Conservation (phyloP, 2,329 filamentous ascomycete species). For the Fusarium nisikadoi region DNA sequence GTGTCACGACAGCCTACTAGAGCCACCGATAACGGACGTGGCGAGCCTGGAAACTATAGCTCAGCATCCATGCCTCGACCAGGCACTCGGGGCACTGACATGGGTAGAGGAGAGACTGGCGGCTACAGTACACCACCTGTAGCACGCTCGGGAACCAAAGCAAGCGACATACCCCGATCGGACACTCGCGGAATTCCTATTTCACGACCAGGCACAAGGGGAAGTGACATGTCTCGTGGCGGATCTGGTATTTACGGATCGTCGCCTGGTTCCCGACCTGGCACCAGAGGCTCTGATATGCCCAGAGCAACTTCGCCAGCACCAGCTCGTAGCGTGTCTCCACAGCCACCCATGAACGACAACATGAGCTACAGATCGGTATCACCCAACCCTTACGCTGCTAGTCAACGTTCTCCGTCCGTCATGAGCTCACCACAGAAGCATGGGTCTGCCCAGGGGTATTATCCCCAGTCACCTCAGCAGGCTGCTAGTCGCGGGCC, state of each 20-base stretch:
- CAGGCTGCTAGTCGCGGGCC: slow-evolving; percentile 57
- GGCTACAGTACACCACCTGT: slow-evolving; percentile 38
- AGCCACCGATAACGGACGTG: slow-evolving; percentile 23
- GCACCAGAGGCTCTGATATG: slow-evolving; percentile 68
- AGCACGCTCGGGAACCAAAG: slow-evolving; percentile 38
- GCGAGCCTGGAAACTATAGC: slow-evolving; percentile 46
- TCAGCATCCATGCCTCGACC: slow-evolving; percentile 40
- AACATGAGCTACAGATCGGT: slow-evolving; percentile 58
- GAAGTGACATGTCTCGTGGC: slow-evolving; percentile 47
- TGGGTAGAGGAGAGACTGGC: slow-evolving; percentile 43
- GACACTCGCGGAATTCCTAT: slow-evolving; percentile 48
- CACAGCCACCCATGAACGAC: slow-evolving; percentile 66
- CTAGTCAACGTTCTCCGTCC: slow-evolving; percentile 50
- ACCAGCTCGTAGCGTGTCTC: slow-evolving; percentile 71
- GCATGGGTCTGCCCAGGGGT: slow-evolving; percentile 61
- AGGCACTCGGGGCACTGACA: slow-evolving; percentile 39
- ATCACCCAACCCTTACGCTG: slow-evolving; percentile 73
- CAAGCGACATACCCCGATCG: slow-evolving; percentile 37
- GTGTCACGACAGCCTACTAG: slow-evolving; percentile 53
- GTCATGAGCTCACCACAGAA: slow-evolving; percentile 55
- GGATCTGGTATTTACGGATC: slow-evolving; percentile 46
- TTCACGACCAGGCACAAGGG: slow-evolving; percentile 54
- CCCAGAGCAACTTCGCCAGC: slow-evolving; percentile 74
- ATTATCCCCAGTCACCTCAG: slow-evolving; percentile 64
- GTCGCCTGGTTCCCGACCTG: slow-evolving; percentile 63